These are phyloP conservation scores for barrel medic (Medicago truncatula) DNA, from an alignment of 306 rosid species.

Conservation along the genomic window MtrunA17r5.0-ANR NC_053045.1:48785501-48786000, in stretches of 20 bases:
- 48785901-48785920: no score
- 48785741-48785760: background rate
- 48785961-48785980: no score
- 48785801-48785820: no score
- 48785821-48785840: no score
- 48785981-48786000: no score
- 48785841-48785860: no score
- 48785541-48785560: background rate
- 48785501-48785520: background rate
- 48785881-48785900: no score
- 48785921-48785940: no score
- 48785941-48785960: no score
- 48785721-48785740: background rate
- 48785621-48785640: background rate
- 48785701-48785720: background rate
- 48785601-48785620: slow-evolving; percentile 32
- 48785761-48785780: no score
- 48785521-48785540: background rate
- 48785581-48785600: slow-evolving; percentile 1
- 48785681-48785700: background rate
- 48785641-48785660: background rate
- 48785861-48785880: no score
- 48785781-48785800: no score
- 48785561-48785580: background rate
- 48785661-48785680: background rate